Conservation (phyloP, 139 green algal species). For the Dunaliella primolecta region DNA sequence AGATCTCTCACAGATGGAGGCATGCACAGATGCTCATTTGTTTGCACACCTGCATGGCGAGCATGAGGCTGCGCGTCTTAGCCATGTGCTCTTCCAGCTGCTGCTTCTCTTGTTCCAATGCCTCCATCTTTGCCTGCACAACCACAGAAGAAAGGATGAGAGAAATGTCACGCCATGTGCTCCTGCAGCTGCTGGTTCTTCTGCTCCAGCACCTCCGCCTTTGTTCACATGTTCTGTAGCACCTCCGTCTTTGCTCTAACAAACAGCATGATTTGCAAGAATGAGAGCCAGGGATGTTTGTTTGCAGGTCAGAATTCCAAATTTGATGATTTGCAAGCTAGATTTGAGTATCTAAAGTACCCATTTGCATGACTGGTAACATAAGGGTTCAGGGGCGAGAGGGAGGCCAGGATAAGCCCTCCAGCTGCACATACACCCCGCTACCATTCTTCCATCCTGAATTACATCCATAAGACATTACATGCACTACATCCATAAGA, state of each 20-base stretch:
- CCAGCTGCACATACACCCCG: no score
- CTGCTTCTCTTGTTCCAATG: conserved; percentile 34
- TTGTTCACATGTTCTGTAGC: neutral
- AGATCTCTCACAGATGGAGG: no score
- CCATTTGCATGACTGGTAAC: no score
- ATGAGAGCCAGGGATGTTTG: neutral
- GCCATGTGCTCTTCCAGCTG: conserved; percentile 31
- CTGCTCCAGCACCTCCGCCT: neutral
- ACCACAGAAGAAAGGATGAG: no score
- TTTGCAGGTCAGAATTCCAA: neutral
- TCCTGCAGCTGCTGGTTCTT: neutral
- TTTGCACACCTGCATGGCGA: conserved; percentile 30
- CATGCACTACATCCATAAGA: no score
- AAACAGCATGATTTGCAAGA: neutral
- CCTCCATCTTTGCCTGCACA: conserved; percentile 30
- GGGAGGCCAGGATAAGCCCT: no score
- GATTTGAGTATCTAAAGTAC: no score
- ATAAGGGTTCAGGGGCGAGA: no score
- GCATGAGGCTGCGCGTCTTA: conserved; percentile 29
- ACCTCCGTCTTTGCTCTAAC: neutral
- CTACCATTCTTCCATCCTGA: no score
- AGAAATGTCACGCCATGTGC: neutral
- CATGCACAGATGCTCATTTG: no score
- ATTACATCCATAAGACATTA: no score
- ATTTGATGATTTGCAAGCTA: no score